Evolutionary conservation across 2,329 filamentous ascomycete genomes (phyloP), one percentile per base, ranked within the genome.

Genomic region (Truncatella angustata): DNA sequence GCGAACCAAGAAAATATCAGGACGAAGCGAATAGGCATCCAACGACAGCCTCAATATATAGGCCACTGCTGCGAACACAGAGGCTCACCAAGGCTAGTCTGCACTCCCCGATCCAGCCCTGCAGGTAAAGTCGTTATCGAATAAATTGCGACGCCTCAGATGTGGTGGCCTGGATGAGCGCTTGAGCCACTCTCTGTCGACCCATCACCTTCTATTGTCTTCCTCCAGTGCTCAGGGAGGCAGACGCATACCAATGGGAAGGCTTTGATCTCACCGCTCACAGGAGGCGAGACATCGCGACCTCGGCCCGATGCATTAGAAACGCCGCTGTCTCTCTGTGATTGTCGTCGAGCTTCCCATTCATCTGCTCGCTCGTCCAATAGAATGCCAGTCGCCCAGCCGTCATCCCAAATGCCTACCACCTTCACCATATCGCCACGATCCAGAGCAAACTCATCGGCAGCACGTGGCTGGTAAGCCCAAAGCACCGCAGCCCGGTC

Each of bases 371-470:
- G 81, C 62, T 96, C 90, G 50, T 87, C 80, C 51, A 96, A 75
- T 66, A 95, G 80, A 51, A 97, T 81, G 62, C 94, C 94, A 1
- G 94, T 99, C 10, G 94, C 94, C 94, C 94, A 99, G 43, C 94
- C 94, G 68, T 99, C 94, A 64, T 99, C 94, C 94, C 94, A 99
- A 60, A 99, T 99, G 56, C 94, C 94, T 28, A 97, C 88, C 12
- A 99, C 87, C 74, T 97, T 97, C 64, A 99, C 81, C 92, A 99
- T 97, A 66, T 99, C 94, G 50, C 94, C 94, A 53, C 94, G 85
- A 63, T 97, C 94, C 34, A 99, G 78, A 35, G 90, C 80, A 65
- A 97, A 97, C 66, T 99, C 94, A 64, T 99, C 94, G 26, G 86
- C 84, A 4, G 94, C 94, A 30, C 94, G 88, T 30, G 94, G 93